Percentiles rank a stretch among this genome's conserved stretches.
Evolutionary conservation across 768 basidiomycete species (phyloP).

Genomic region (Mrakia hoshinonis): DNA sequence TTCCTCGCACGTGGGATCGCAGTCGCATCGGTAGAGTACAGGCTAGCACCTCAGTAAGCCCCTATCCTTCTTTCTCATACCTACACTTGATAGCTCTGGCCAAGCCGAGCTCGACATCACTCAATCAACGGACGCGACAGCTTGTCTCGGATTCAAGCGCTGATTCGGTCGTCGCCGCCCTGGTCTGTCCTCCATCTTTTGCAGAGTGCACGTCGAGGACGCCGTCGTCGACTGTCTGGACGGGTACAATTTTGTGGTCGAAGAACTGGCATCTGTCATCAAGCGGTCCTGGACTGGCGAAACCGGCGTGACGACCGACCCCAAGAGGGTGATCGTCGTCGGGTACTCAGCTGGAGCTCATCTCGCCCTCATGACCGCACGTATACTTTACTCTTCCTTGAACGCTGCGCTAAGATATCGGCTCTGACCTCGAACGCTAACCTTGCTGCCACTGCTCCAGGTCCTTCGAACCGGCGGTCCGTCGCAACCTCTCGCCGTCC

Average conservation of each 20-base stretch:
- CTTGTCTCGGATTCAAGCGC: too few relatives aligned
- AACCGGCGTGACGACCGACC: not conserved
- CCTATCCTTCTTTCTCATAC: not conserved
- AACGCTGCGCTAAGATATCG: too few relatives aligned
- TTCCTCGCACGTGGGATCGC: slow-evolving; percentile 10
- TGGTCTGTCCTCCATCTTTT: too few relatives aligned
- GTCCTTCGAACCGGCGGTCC: not conserved
- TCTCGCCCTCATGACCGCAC: slow-evolving; percentile 14
- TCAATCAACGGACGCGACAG: not conserved
- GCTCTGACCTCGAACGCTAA: too few relatives aligned
- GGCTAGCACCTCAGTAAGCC: slow-evolving; percentile 16
- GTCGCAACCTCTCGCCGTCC: slow-evolving; percentile 4
- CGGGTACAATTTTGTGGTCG: slow-evolving; percentile 5
- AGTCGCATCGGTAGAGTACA: slow-evolving; percentile 9
- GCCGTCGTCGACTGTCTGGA: slow-evolving; percentile 12
- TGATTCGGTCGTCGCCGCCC: not conserved
- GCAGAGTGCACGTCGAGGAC: slow-evolving; percentile 7
- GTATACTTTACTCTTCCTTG: too few relatives aligned
- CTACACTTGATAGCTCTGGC: too few relatives aligned
- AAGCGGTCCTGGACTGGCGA: not conserved
- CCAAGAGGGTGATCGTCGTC: not conserved
- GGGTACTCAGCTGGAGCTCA: slow-evolving; percentile 14
- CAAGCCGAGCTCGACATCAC: too few relatives aligned
- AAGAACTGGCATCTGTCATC: not conserved
- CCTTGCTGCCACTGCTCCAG: not conserved